Conservation (phyloP, 768 basidiomycete genomes). For the Suillus brevipes region DNA sequence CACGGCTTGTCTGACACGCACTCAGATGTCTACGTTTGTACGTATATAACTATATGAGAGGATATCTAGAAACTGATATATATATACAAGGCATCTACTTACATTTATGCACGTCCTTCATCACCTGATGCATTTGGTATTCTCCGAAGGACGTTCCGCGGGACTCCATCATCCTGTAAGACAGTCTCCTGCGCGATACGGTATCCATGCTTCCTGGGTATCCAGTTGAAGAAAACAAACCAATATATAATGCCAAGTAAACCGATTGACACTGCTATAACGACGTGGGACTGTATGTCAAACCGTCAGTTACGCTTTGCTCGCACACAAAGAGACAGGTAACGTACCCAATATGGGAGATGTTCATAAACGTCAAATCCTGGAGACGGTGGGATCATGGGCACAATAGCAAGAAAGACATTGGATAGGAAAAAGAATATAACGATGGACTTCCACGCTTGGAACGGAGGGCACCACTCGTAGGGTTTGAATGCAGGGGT, state of each 20-base stretch:
- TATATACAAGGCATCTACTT: neutral
- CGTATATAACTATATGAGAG: neutral
- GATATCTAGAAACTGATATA: neutral
- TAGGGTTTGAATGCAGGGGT: conserved; percentile 41
- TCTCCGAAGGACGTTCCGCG: conserved; percentile 52
- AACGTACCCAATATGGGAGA: conserved; percentile 70
- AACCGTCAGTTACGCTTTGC: neutral
- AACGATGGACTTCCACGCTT: conserved; percentile 48
- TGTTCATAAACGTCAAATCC: conserved; percentile 53
- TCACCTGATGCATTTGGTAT: conserved; percentile 23
- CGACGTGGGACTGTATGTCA: conserved; percentile 46
- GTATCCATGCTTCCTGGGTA: conserved; percentile 51
- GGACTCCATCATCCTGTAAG: conserved; percentile 56
- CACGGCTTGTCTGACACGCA: conserved; percentile 3
- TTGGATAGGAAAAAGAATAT: conserved; percentile 65
- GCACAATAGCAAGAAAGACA: conserved; percentile 59
- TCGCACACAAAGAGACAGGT: neutral
- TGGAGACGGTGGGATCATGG: conserved; percentile 59
- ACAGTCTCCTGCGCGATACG: conserved; percentile 47
- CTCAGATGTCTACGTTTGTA: neutral
- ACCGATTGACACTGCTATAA: conserved; percentile 47
- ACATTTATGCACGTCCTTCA: neutral
- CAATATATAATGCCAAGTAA: conserved; percentile 56
- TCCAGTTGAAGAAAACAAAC: conserved; percentile 51
- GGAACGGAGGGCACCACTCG: conserved; percentile 68